Conservation (phyloP, 352 stramenopile genomes). For the Phytophthora quininea region DNA sequence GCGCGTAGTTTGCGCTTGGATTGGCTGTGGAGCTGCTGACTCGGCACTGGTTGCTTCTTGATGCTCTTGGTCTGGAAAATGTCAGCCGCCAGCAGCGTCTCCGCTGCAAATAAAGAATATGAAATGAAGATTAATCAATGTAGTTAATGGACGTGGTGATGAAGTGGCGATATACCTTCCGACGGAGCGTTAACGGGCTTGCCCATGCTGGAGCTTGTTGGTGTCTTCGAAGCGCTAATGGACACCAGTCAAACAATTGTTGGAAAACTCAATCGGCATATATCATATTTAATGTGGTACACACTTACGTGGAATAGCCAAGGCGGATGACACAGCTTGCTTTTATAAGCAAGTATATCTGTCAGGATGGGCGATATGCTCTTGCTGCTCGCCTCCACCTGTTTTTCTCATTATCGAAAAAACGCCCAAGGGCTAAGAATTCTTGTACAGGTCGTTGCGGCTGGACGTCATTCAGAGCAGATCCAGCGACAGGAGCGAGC, state of each 20-base stretch:
- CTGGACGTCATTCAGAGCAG: neutral
- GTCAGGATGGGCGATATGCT: neutral
- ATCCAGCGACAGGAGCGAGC: neutral
- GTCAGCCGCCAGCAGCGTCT: slow-evolving; percentile 59
- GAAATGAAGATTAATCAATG: neutral
- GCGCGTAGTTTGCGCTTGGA: slow-evolving; percentile 39
- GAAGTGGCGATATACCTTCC: neutral
- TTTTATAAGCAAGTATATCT: neutral
- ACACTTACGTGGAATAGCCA: neutral
- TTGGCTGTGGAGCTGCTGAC: slow-evolving; percentile 35
- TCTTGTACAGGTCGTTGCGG: neutral
- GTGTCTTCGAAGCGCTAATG: slow-evolving; percentile 15
- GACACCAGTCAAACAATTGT: slow-evolving; percentile 27
- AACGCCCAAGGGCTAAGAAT: neutral
- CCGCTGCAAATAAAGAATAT: slow-evolving; percentile 30
- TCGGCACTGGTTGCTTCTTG: slow-evolving; percentile 28
- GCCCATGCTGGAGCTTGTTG: slow-evolving; percentile 40
- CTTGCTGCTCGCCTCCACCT: neutral
- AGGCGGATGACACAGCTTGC: neutral
- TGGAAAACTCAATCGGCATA: too few relatives aligned
- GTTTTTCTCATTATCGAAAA: slow-evolving; percentile 6
- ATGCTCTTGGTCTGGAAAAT: slow-evolving; percentile 51
- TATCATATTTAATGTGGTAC: neutral
- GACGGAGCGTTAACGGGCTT: slow-evolving; percentile 44
- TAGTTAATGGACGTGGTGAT: neutral